Base-by-base conservation (phyloP, 495 filamentous ascomycete species). In the Penicillium pancosmium region DNA sequence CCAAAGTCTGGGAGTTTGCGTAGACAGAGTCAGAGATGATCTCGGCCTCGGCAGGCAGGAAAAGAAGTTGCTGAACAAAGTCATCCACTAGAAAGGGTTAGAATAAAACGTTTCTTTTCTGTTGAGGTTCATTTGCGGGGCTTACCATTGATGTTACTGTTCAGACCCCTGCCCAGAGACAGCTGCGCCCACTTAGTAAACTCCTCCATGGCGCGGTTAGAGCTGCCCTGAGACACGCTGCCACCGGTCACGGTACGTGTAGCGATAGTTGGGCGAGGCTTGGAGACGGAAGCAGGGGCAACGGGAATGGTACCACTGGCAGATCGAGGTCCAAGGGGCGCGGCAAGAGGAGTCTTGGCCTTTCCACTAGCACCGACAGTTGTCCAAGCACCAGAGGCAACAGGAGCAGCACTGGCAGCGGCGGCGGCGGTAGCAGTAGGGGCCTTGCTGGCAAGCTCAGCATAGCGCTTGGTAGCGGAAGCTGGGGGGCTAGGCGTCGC, bases 351-450 rank as follows among this genome's bases (percentile, higher is more conserved):
- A 16, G 85, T 78, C 79, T 96, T 98, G 34, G 88, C 82, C 76
- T 97, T 98, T 5, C 94, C 94, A 56, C 91, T 85, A 13, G 93
- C 91, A n/a, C 95, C 95, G 44, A 98, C 94, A 0, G 93, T 98
- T 34, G 92, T 93, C 95, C 95, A 98, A 18, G 91, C 92, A 40
- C 88, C 80, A 52, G 79, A 77, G 25, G 51, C 38, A 41, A 33
- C 40, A 5, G 62, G 67, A 40, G 65, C 40, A 12, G 74, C 60
- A 18, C n/a, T 46, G 4, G 74, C 19, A 7, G 71, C 63, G 46
- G 72, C 69, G 44, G 71, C 63, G 51, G 74, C 43, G 6, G 71
- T 62, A 48, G 72, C 69, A 47, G 71, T 62, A 52, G 73, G 68
- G n/a, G 74, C 77, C 77, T 97, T 97, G 76, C 91, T 86, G 19